Evolutionary conservation across 306 rosid genomes (phyloP).

Genomic region (Dalbergia cochinchinensis): DNA sequence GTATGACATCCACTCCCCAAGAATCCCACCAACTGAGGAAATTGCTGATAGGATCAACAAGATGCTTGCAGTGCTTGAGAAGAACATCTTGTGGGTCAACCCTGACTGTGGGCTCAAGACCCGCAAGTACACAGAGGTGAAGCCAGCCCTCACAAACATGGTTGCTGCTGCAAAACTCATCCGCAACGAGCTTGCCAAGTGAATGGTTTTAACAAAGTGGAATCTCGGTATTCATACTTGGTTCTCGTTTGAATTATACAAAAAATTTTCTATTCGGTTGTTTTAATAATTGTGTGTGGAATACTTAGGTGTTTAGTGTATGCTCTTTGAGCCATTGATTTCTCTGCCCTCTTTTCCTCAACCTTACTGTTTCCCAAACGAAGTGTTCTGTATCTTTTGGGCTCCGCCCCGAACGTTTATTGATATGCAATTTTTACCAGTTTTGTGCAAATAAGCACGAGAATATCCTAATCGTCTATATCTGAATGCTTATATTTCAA

Average conservation of each 20-base stretch:
- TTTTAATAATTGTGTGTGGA: conserved; percentile 65
- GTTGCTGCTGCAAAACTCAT: conserved; percentile 86
- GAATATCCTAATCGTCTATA: not conserved
- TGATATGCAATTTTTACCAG: conserved; percentile 44
- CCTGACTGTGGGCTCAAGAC: conserved; percentile 98
- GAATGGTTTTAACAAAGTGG: conserved; percentile 45
- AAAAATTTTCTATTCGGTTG: conserved; percentile 40
- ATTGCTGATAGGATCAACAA: conserved; percentile 91
- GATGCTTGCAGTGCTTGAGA: conserved; percentile 97
- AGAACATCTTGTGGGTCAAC: conserved; percentile 93
- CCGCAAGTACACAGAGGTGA: conserved; percentile 88
- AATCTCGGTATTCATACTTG: conserved; percentile 12
- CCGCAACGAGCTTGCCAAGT: conserved; percentile 84
- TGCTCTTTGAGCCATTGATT: conserved; percentile 54
- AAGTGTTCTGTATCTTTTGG: conserved; percentile 49
- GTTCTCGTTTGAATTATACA: conserved; percentile 34
- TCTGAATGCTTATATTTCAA: not conserved
- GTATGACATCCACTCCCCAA: conserved; percentile 93
- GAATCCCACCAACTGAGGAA: conserved; percentile 91
- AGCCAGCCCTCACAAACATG: conserved; percentile 82
- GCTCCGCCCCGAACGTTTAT: conserved; percentile 51
- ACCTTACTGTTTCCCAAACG: conserved; percentile 41
- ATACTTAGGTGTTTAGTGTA: conserved; percentile 49
- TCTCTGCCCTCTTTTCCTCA: not conserved
- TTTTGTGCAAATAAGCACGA: conserved; percentile 46